Evolutionary conservation across 768 basidiomycete species (phyloP).

Genomic region (Psilocybe subaeruginosa): DNA sequence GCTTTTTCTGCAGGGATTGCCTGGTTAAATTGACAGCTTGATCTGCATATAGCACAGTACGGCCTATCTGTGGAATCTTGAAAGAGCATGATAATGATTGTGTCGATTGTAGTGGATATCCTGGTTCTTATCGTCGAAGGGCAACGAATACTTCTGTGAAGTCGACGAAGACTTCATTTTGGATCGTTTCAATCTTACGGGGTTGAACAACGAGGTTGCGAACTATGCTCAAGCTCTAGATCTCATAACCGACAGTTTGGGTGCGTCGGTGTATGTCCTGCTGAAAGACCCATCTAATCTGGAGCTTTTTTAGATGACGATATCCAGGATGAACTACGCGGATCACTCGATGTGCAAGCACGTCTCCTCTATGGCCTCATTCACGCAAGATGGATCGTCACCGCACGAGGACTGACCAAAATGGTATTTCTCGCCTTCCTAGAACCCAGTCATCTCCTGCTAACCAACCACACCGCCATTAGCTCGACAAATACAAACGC

Average conservation of each 20-base stretch:
- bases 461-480: background rate
- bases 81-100: slow-evolving; percentile 1
- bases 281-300: background rate
- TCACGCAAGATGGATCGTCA: slow-evolving; percentile 97
- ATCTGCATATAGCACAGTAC: slow-evolving; percentile 38
- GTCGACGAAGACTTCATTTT: slow-evolving; percentile 99
- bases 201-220: slow-evolving; percentile 93
- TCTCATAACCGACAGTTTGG: slow-evolving; percentile 93
- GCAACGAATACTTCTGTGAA: slow-evolving; percentile 99
- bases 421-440: slow-evolving; percentile 63
- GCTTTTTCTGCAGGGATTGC: slow-evolving; percentile 12
- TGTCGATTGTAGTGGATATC: slow-evolving; percentile 79
- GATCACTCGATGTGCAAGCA: slow-evolving; percentile 91
- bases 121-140: slow-evolving; percentile 96
- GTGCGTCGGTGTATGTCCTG: slow-evolving; percentile 44
- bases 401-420: slow-evolving; percentile 89
- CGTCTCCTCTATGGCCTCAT: slow-evolving; percentile 94
- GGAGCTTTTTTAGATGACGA: slow-evolving; percentile 72
- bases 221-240: slow-evolving; percentile 95
- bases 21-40: slow-evolving; percentile 16
- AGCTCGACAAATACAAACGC: slow-evolving; percentile 98
- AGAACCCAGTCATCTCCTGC: background rate
- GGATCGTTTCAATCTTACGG: slow-evolving; percentile 97
- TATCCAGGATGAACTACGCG: slow-evolving; percentile 91
- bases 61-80: slow-evolving; percentile 6